Base-by-base conservation (phyloP, 2,329 filamentous ascomycete species). In the Cladophialophora bantiana region DNA sequence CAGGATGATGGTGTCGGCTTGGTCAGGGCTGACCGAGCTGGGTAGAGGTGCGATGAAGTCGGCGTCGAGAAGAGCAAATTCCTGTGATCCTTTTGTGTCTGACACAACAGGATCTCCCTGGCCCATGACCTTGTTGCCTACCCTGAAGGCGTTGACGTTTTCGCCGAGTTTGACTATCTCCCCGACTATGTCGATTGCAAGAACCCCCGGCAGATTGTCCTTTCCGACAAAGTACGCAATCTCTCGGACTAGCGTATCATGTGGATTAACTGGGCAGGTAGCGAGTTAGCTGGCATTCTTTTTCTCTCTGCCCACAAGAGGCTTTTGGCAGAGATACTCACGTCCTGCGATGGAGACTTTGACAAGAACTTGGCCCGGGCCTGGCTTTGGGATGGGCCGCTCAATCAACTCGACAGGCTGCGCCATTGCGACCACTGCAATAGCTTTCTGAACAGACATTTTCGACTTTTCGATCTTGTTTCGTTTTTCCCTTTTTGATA, bases 281-380 rank as follows among this genome's bases (percentile, higher is more conserved):
- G 48, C 18, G 20, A 59, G 42, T n/a, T 15, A 58, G 34, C 31
- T 12, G 6, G 52, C 7, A 26, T 20, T n/a, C 20, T 5, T 12
- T 32, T 10, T 1, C 1, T 42, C n/a, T 7, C 35, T 18, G 7
- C 32, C 52, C 18, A n/a, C 15, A 55, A 55, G 20, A 35, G 18
- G 38, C 18, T 32, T 9, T 55, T 7, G 7, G 38, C 36, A n/a
- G 42, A 2, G 5, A 9, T 7, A 48, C 57, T 59, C 57, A 59
- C 57, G 34, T 50, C 57, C 57, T 7, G 57, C 57, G 15, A 59
- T 59, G 40, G 40, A 59, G 15, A 59, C 57, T 35, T 59, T 59
- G 38, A 59, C 57, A 5, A 59, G 57, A 18, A 59, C 57, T 48
- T 59, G 18, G 31, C 57, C 57, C 26, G 57, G 20, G 15, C 35